Evolutionary conservation across 306 rosid species (phyloP), one percentile per base, ranked within the genome.

Genomic region (Benincasa hispida): DNA sequence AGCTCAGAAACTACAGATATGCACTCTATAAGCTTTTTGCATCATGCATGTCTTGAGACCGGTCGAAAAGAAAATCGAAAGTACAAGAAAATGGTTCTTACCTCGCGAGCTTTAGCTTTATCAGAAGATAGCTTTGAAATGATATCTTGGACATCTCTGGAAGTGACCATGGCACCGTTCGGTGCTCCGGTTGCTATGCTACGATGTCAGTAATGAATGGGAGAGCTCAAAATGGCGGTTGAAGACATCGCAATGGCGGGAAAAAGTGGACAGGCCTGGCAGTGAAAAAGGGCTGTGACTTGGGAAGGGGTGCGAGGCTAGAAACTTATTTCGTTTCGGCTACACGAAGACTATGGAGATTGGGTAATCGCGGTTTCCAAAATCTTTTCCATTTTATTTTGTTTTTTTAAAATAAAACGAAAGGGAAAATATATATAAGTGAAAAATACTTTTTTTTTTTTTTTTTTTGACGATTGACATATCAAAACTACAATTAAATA

Each of bases 31-130:
- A 66, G 19, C 19, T 66, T n/a, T 39, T 1, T 4, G 72, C 72
- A 35, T 35, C 32, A 4, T 39, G 53, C 74, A 25, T 22, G n/a
- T 78, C 27, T 42, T 45, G 62, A 59, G 39, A 54, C 34, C 27
- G 66, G 37, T 66, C 22, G 39, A 42, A 53, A 58, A 78, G 66
- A 74, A 47, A 47, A 59, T 63, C 13, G 35, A 79, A 62, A 32
- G 42, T 12, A 55, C 22, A 28, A 18, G 76, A 48, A 50, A 68
- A 63, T 79, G 30, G 13, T 7, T 69, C 13, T 27, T 90, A 90
- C 97, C 58, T 93, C 98, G 78, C 98, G 97, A 77, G 89, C 69
- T 88, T 87, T 93, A 68, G 84, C 88, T 87, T 91, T 93, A 69
- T 88, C 93, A 34, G 96, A 93, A 11, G 98, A 90, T 59, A 90